Evolutionary conservation across 352 stramenopile genomes (phyloP), one percentile per base, ranked within the genome.

Genomic region (Pythium oligandrum): DNA sequence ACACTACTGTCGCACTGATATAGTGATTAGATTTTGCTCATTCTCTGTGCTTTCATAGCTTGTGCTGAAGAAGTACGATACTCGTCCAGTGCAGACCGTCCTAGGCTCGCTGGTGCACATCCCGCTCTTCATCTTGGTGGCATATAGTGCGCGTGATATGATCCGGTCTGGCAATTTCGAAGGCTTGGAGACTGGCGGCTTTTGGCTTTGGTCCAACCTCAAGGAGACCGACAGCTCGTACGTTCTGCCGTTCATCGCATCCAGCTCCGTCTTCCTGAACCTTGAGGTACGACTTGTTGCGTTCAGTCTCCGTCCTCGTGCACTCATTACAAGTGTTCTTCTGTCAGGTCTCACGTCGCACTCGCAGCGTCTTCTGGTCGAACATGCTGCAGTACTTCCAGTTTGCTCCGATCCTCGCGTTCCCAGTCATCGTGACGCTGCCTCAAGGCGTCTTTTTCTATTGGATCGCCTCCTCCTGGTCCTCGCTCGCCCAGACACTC

Each of bases 391-490:
- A 87, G 63, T 58, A 58, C 49, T 58, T 63, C 26, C 57, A 63
- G 57, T 90, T 83, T 43, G 34, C 65, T 11, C 78, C 65, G 2
- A 70, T 90, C 36, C 35, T 88, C 11, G 76, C 77, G 50, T 61
- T 87, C 11, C 57, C 57, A 2, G 40, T 59, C 34, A 38, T 59
- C 33, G 46, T 47, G 40, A 59, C 57, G 35, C 57, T 64, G 7
- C 57, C 57, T 2, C 78, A 91, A 45, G 81, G 81, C n/a, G 69
- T 91, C 6, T 91, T 91, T 49, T 91, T 91, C 51, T 89, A 90
- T 64, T 91, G 81, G 81, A 63, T 91, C 42, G 78, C 72, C 6
- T 75, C 78, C 0, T 88, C 78, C 7, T 90, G 81, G 75, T 65
- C 76, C 44, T 82, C 72, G 12, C 73, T 88, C 56, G 76, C 56